Evolutionary conservation across 257 asterid species (phyloP).

Genomic region (Verbena officinalis): DNA sequence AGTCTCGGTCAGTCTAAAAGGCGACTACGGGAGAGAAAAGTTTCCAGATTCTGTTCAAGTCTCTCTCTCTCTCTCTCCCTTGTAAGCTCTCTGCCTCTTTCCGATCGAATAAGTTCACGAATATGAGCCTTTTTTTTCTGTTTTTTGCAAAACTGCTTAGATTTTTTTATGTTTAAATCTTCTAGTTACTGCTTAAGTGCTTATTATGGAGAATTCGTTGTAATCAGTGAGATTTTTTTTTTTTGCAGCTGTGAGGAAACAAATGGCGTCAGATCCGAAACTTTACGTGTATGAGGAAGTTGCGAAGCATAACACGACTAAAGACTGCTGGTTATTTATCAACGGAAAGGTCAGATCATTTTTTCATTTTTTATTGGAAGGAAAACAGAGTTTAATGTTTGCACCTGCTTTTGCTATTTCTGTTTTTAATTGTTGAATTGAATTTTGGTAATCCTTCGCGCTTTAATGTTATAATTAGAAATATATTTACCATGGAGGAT

Average conservation of each 20-base stretch:
- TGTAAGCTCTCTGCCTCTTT: constrained; percentile 14
- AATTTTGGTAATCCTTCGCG: neutral
- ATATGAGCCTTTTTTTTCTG: neutral
- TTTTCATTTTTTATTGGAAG: neutral
- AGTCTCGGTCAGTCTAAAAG: neutral
- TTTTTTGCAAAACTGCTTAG: neutral
- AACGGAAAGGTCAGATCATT: constrained; percentile 70
- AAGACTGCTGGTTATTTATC: constrained; percentile 91
- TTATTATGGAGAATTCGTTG: constrained; percentile 4
- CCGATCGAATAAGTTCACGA: neutral
- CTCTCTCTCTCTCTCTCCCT: constrained; percentile 20
- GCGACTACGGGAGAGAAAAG: neutral
- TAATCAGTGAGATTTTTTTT: constrained; percentile 21
- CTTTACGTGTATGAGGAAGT: constrained; percentile 68
- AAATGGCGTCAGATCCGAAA: constrained; percentile 69
- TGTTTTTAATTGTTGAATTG: neutral
- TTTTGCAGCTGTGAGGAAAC: constrained; percentile 29
- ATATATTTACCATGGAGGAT: neutral
- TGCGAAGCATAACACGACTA: constrained; percentile 66
- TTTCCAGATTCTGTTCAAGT: neutral
- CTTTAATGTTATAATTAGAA: neutral
- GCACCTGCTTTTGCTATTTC: neutral
- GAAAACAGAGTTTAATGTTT: neutral
- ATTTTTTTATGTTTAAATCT: neutral
- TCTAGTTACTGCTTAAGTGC: neutral